Evolutionary conservation across 192 early-diverging fungal genomes (phyloP).

Genomic region (Allomyces macrogynus): DNA sequence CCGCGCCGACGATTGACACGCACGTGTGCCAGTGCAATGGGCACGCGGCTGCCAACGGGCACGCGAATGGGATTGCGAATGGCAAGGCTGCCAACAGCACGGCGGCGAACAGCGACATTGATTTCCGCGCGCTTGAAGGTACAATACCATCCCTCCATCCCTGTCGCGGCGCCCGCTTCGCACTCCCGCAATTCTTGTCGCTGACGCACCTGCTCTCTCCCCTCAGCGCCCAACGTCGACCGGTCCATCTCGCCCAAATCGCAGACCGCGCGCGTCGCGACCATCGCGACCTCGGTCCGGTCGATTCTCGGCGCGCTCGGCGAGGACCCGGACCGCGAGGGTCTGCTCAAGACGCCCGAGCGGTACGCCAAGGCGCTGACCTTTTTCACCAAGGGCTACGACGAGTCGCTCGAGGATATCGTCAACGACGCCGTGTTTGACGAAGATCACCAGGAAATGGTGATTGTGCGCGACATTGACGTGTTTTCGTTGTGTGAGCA

Average conservation of each 20-base stretch:
- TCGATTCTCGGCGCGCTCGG: conserved; percentile 82
- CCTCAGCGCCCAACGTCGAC: not conserved
- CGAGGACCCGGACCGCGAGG: conserved; percentile 85
- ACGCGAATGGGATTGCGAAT: no score
- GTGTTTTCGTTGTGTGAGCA: conserved; percentile 96
- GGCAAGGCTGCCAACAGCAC: no score
- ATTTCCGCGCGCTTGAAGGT: no score
- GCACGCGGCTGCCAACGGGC: no score
- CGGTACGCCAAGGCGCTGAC: conserved; percentile 91
- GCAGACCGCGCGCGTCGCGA: conserved; percentile 28
- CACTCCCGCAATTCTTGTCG: no score
- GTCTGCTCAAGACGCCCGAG: conserved; percentile 82
- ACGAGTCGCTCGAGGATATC: conserved; percentile 52
- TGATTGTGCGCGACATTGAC: conserved; percentile 95
- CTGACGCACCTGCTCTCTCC: no score
- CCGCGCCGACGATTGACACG: no score
- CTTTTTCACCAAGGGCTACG: conserved; percentile 98
- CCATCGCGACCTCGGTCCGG: conserved; percentile 64
- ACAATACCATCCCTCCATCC: no score
- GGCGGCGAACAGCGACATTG: no score
- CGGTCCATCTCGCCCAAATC: no score
- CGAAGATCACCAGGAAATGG: conserved; percentile 99
- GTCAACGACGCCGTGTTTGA: conserved; percentile 95
- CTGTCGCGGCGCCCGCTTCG: no score
- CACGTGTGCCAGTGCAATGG: no score